Evolutionary conservation across 169 alveolate species (phyloP).

Genomic region (Plasmodium inui): DNA sequence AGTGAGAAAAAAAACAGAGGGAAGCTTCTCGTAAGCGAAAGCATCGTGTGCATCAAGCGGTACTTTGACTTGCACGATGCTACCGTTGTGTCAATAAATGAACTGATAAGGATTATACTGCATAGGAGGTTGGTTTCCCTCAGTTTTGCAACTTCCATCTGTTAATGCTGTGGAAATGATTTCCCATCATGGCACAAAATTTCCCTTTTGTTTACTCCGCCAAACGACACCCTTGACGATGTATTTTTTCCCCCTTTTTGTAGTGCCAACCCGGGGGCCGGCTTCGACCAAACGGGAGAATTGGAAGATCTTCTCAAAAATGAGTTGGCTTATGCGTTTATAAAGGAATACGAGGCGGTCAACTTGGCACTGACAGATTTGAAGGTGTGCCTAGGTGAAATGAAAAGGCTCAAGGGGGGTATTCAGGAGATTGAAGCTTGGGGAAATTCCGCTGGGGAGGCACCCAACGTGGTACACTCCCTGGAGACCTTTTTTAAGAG

Average conservation of each 20-base stretch:
- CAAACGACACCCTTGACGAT: neutral
- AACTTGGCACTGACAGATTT: conserved; percentile 18
- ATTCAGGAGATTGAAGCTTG: neutral
- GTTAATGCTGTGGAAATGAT: neutral
- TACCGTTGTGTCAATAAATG: conserved; percentile 25
- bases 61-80: conserved; percentile 52
- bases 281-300: conserved; percentile 16
- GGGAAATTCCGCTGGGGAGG: neutral
- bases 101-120: conserved; percentile 40
- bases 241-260: neutral
- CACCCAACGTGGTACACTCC: neutral
- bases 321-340: conserved; percentile 37
- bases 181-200: neutral
- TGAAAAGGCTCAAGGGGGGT: conserved; percentile 7
- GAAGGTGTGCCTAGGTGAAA: conserved; percentile 17
- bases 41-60: conserved; percentile 50
- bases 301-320: conserved; percentile 28
- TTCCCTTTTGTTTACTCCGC: neutral
- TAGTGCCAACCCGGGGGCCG: conserved; percentile 12
- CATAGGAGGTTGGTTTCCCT: conserved; percentile 21
- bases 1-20: conserved; percentile 13
- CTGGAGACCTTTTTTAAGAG: conserved; percentile 19
- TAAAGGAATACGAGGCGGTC: conserved; percentile 33
- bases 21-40: conserved; percentile 24
- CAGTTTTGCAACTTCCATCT: neutral